These are phyloP conservation scores for Auricularia auricula-judae DNA, from an alignment of 768 basidiomycete species.

Conservation along the genomic window DNA sequence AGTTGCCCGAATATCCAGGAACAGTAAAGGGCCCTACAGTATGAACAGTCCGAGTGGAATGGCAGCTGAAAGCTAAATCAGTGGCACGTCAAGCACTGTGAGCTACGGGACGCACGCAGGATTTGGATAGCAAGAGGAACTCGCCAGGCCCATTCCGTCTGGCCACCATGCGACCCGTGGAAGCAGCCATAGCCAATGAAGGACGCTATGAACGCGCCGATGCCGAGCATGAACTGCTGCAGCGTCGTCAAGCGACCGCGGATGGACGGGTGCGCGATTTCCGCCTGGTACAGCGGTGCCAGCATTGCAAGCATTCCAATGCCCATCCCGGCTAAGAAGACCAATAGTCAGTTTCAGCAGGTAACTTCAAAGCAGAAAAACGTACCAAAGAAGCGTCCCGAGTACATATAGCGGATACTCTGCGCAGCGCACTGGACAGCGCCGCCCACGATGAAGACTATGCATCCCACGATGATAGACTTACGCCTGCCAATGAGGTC, in stretches of 20 bases:
- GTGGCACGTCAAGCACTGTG: too few relatives aligned
- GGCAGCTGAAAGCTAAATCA: too few relatives aligned
- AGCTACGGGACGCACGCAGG: slow-evolving; percentile 4
- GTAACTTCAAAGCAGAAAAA: not conserved
- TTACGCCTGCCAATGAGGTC: not conserved
- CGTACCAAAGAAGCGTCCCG: slow-evolving; percentile 35
- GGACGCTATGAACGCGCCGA: slow-evolving; percentile 36
- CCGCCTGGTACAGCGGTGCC: slow-evolving; percentile 45
- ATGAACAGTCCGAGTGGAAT: slow-evolving; percentile 41
- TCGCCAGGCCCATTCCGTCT: slow-evolving; percentile 30
- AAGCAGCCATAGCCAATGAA: not conserved
- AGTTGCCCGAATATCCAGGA: not conserved
- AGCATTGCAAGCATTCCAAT: slow-evolving; percentile 38
- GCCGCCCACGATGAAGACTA: slow-evolving; percentile 25
- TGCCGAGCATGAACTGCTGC: slow-evolving; percentile 26
- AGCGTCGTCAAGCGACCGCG: slow-evolving; percentile 43
- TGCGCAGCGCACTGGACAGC: slow-evolving; percentile 35
- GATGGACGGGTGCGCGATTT: slow-evolving; percentile 47
- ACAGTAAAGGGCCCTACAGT: slow-evolving; percentile 20
- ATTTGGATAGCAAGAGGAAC: slow-evolving; percentile 31
- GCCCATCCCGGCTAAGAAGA: slow-evolving; percentile 21
- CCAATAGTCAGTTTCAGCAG: too few relatives aligned
- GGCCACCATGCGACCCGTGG: not conserved
- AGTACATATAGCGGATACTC: slow-evolving; percentile 37
- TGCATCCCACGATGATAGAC: not conserved